Evolutionary conservation across 768 basidiomycete genomes (phyloP).

Genomic region (Tulasnella sp.): DNA sequence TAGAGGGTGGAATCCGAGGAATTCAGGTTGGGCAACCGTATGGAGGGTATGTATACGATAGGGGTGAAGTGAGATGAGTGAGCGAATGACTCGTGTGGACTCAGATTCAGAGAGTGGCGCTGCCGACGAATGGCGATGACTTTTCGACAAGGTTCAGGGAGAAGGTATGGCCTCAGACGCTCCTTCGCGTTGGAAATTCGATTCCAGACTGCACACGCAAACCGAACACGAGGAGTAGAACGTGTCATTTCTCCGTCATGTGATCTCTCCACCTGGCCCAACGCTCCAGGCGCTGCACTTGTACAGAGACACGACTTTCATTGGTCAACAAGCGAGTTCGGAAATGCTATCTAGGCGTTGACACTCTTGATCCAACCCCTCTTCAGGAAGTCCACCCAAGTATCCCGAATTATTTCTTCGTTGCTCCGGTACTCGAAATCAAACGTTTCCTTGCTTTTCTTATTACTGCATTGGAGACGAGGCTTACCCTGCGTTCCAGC

Average conservation of each 20-base stretch:
- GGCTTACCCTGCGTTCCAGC: not conserved
- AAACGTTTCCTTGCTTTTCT: not conserved
- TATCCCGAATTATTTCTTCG: not conserved
- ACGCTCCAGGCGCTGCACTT: too few relatives aligned
- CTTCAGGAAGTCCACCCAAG: not conserved
- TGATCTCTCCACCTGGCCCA: too few relatives aligned
- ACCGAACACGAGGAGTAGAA: conserved; percentile 20
- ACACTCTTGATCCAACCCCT: not conserved
- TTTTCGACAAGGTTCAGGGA: conserved; percentile 8
- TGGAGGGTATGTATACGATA: conserved; percentile 1
- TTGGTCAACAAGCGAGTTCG: too few relatives aligned
- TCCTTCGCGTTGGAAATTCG: conserved; percentile 9
- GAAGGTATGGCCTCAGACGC: not conserved
- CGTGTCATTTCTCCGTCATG: too few relatives aligned
- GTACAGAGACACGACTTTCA: too few relatives aligned
- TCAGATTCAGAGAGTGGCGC: conserved; percentile 12
- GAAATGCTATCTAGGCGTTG: too few relatives aligned
- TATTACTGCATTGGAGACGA: not conserved
- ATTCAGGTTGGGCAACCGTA: conserved; percentile 16
- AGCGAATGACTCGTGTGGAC: conserved; percentile 3
- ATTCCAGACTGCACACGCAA: not conserved
- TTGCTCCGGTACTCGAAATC: not conserved
- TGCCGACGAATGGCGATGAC: not conserved
- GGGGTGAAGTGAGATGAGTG: conserved; percentile 8
- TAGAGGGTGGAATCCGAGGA: conserved; percentile 10